phyloP scores from a whole-genome alignment of 1,284 basidiomycete genomes.

The Rhodotorula glutinis region DNA sequence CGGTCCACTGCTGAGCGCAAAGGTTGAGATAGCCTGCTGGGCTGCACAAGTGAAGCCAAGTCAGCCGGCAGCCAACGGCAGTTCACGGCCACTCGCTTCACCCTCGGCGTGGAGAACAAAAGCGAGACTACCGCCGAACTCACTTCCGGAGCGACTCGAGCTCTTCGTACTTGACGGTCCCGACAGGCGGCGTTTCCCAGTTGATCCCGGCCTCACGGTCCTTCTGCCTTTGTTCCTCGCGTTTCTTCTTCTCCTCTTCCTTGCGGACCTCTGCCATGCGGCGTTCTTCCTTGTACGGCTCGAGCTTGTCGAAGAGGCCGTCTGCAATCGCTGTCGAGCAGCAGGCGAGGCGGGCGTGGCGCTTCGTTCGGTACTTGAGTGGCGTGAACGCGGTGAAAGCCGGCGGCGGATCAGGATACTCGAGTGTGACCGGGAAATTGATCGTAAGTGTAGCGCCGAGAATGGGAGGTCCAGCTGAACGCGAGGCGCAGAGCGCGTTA shows the following conservation, averaged over 20 bases:
- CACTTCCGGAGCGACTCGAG: constrained; percentile 15
- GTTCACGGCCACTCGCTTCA: too few species aligned
- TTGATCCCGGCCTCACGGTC: background rate
- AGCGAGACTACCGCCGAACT: background rate
- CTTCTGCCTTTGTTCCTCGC: background rate
- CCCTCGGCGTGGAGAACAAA: too few species aligned
- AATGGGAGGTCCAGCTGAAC: too few species aligned
- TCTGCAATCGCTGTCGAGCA: background rate
- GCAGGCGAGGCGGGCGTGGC: constrained; percentile 10
- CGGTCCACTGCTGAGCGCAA: constrained; percentile 21
- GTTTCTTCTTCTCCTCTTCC: background rate
- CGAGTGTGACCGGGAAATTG: background rate
- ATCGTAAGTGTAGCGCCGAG: constrained; percentile 4
- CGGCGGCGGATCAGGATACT: background rate
- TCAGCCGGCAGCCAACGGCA: too few species aligned
- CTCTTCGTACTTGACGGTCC: constrained; percentile 14
- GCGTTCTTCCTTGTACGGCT: background rate
- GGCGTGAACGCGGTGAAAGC: constrained; percentile 3
- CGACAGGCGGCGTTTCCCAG: background rate
- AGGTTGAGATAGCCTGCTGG: constrained; percentile 16
- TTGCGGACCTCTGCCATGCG: background rate
- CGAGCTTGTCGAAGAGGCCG: constrained; percentile 7
- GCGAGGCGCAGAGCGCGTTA: too few species aligned
- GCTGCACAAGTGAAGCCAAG: background rate
- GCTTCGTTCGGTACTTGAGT: background rate